phyloP scores from a whole-genome alignment of 2,329 filamentous ascomycete species.

The Pseudocercospora ulei region DNA sequence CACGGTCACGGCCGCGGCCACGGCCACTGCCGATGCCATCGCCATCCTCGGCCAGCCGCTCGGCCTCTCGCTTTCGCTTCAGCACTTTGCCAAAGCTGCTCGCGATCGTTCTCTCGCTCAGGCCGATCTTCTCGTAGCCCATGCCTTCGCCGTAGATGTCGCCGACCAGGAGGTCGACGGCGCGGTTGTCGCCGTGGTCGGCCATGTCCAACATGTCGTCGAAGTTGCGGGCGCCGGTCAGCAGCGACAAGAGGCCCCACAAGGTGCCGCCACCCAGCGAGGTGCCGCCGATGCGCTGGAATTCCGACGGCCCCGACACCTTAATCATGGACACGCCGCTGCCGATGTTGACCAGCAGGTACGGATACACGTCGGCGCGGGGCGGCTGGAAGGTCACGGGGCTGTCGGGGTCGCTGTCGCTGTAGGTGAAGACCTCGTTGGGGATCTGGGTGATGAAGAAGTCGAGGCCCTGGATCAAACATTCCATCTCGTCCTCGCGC shows the following conservation, averaged over 20 bases:
- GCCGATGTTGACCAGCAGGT: slow-evolving; percentile 95
- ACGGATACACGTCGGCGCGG: slow-evolving; percentile 78
- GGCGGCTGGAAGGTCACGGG: slow-evolving; percentile 82
- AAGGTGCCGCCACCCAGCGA: slow-evolving; percentile 94
- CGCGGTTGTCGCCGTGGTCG: slow-evolving; percentile 79
- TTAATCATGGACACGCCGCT: slow-evolving; percentile 97
- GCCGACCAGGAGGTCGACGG: slow-evolving; percentile 92
- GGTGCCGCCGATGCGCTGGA: slow-evolving; percentile 84
- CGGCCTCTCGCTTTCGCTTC: slow-evolving; percentile 77
- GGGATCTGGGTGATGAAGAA: slow-evolving; percentile 99
- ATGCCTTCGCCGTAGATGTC: slow-evolving; percentile 97
- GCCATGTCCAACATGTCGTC: slow-evolving; percentile 94
- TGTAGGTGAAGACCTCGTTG: slow-evolving; percentile 93
- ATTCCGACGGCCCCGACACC: slow-evolving; percentile 78
- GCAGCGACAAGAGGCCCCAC: slow-evolving; percentile 82
- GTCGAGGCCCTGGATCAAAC: slow-evolving; percentile 82
- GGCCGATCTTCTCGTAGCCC: slow-evolving; percentile 89
- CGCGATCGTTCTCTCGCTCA: slow-evolving; percentile 92
- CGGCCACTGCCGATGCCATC: slow-evolving; percentile 49
- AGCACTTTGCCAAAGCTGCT: slow-evolving; percentile 97
- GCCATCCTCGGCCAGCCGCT: slow-evolving; percentile 65
- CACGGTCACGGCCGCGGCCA: too few species aligned
- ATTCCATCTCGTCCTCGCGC: slow-evolving; percentile 97
- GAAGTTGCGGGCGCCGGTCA: slow-evolving; percentile 91
- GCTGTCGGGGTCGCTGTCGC: slow-evolving; percentile 55